Conservation (phyloP, 371 early-diverging fungal species). For the Rhizomucor pusillus region DNA sequence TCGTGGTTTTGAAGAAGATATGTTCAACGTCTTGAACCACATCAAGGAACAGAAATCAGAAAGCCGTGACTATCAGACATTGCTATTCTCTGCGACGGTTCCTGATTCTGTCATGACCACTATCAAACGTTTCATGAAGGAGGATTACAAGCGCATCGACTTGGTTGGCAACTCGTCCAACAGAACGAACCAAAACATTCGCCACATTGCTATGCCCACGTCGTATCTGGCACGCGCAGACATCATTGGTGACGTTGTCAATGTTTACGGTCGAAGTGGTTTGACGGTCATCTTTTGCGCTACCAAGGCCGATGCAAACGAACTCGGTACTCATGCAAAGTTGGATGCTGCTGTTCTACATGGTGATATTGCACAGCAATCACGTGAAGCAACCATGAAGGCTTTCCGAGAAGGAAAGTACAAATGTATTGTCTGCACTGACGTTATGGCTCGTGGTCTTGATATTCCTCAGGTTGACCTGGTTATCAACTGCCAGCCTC, state of each 20-base stretch:
- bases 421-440: conserved; percentile 88
- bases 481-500: conserved; percentile 97
- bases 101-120: conserved; percentile 84
- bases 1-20: conserved; percentile 93
- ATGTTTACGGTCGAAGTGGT: conserved; percentile 76
- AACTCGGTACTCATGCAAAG: conserved; percentile 78
- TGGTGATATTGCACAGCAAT: conserved; percentile 91
- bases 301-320: conserved; percentile 90
- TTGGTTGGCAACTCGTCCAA: conserved; percentile 72
- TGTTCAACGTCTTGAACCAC: conserved; percentile 82
- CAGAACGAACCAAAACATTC: conserved; percentile 75
- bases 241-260: conserved; percentile 82
- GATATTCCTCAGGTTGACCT: conserved; percentile 98
- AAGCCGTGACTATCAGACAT: conserved; percentile 77
- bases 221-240: conserved; percentile 75
- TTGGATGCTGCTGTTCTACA: conserved; percentile 89
- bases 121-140: conserved; percentile 80
- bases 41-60: conserved; percentile 72
- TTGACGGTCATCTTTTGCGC: conserved; percentile 93
- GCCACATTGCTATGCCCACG: conserved; percentile 81
- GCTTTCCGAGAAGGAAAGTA: conserved; percentile 87
- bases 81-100: conserved; percentile 87
- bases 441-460: conserved; percentile 96
- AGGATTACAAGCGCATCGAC: conserved; percentile 81
- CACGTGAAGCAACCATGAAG: conserved; percentile 84